phyloP scores from a whole-genome alignment of 441 rosid species.

The Biscutella auriculata region DNA sequence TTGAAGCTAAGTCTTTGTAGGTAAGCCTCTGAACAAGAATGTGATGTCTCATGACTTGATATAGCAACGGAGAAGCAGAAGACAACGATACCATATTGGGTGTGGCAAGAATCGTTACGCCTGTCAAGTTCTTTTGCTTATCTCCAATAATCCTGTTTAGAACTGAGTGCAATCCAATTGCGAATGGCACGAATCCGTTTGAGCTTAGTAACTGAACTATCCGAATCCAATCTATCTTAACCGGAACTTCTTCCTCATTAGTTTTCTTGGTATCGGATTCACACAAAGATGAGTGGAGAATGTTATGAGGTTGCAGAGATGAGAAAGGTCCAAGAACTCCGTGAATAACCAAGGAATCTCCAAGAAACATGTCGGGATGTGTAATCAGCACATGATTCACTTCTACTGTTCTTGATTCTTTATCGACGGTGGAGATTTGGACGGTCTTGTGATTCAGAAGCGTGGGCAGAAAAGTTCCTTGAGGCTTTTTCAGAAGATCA shows the following conservation, averaged over 20 bases:
- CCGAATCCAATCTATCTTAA: conserved; percentile 38
- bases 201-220: conserved; percentile 49
- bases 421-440: conserved; percentile 33
- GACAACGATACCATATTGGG: conserved; percentile 35
- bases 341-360: conserved; percentile 45
- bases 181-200: conserved; percentile 55
- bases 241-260: background rate
- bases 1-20: conserved; percentile 27
- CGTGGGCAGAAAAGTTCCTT: conserved; percentile 50
- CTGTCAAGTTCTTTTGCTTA: conserved; percentile 26
- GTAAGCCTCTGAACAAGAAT: conserved; percentile 36
- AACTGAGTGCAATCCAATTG: conserved; percentile 56
- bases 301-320: conserved; percentile 23
- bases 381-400: conserved; percentile 48
- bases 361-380: conserved; percentile 61
- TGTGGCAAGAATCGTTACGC: conserved; percentile 61
- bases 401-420: conserved; percentile 27
- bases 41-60: conserved; percentile 44
- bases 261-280: conserved; percentile 23
- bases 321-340: conserved; percentile 58
- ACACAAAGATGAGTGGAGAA: conserved; percentile 27
- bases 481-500: conserved; percentile 34
- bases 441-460: conserved; percentile 36
- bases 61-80: conserved; percentile 39
- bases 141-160: conserved; percentile 43